Evolutionary conservation across 1,284 basidiomycete genomes (phyloP).

Genomic region (Microbotryomycetes sp.): DNA sequence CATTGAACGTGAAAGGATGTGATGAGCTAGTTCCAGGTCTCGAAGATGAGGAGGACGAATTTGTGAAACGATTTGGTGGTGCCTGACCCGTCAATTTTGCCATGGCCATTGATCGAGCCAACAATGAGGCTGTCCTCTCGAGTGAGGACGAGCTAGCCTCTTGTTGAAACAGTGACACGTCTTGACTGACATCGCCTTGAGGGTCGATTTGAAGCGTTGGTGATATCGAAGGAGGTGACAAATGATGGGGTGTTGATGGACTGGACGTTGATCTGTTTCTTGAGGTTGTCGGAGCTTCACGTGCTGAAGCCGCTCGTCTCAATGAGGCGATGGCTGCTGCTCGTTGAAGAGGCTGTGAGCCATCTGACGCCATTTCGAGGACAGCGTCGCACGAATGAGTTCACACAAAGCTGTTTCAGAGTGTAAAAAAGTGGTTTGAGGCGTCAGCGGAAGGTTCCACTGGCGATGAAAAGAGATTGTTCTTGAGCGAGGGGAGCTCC

Average conservation of each 20-base stretch:
- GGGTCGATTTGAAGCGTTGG: not conserved
- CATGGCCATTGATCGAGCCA: conserved; percentile 34
- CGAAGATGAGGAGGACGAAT: too few relatives aligned
- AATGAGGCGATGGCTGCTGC: conserved; percentile 18
- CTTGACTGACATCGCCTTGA: not conserved
- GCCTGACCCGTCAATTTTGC: conserved; percentile 34
- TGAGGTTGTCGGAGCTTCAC: not conserved
- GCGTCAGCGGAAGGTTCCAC: too few relatives aligned
- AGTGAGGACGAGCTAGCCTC: conserved; percentile 6
- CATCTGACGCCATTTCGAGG: too few relatives aligned
- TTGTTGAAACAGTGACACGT: conserved; percentile 7
- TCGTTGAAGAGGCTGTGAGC: not conserved
- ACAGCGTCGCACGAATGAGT: too few relatives aligned
- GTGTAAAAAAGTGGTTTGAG: too few relatives aligned
- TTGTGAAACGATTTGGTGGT: conserved; percentile 13
- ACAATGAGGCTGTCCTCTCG: conserved; percentile 32
- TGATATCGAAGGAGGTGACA: not conserved
- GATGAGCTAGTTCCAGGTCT: conserved; percentile 14
- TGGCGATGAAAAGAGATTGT: too few relatives aligned
- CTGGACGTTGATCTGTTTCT: too few relatives aligned
- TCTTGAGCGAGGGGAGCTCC: too few relatives aligned
- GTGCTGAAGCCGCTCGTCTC: conserved; percentile 20
- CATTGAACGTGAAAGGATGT: conserved; percentile 7
- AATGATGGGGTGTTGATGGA: not conserved
- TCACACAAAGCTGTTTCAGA: too few relatives aligned